A percentile compares a stretch with the other conserved stretches of the same genome.
Conservation (phyloP, 805 yeast species). For the Monosporozyma unispora region DNA sequence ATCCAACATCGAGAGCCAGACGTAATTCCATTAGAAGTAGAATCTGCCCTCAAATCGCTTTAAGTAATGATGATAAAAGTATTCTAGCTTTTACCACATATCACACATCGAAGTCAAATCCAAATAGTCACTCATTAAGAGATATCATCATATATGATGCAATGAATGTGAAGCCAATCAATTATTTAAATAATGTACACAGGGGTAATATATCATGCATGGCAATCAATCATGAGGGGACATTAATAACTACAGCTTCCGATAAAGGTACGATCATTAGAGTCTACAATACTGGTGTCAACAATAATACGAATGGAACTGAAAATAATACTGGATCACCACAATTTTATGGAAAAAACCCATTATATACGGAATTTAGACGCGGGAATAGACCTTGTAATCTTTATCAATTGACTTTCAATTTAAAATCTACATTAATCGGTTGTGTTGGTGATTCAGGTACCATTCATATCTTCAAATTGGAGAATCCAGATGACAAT, state of each 20-base stretch:
- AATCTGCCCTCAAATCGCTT: slow-evolving; percentile 17
- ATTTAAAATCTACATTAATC: slow-evolving; percentile 50
- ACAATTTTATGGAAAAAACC: slow-evolving; percentile 13
- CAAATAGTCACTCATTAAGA: slow-evolving; percentile 34
- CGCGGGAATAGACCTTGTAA: slow-evolving; percentile 69
- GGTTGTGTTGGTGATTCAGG: slow-evolving; percentile 81
- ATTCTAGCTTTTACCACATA: slow-evolving; percentile 26
- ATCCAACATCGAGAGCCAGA: slow-evolving; percentile 3
- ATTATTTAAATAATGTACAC: slow-evolving; percentile 31
- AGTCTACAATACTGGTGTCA: slow-evolving; percentile 49
- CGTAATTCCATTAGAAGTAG: slow-evolving; percentile 11
- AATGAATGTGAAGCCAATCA: slow-evolving; percentile 59
- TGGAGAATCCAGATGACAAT: slow-evolving; percentile 25
- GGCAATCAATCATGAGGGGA: slow-evolving; percentile 50
- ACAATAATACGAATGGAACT: slow-evolving; percentile 10
- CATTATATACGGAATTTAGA: slow-evolving; percentile 44
- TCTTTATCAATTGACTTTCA: slow-evolving; percentile 61
- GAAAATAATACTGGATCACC: slow-evolving; percentile 9
- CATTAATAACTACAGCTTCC: slow-evolving; percentile 55
- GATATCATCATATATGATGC: slow-evolving; percentile 72
- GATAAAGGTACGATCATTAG: slow-evolving; percentile 64
- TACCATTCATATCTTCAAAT: slow-evolving; percentile 77
- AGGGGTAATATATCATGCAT: slow-evolving; percentile 25
- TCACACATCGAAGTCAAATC: slow-evolving; percentile 28
- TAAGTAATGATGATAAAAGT: slow-evolving; percentile 27